Evolutionary conservation across 495 filamentous ascomycete genomes (phyloP).

Genomic region (Lasiosphaeria miniovina): DNA sequence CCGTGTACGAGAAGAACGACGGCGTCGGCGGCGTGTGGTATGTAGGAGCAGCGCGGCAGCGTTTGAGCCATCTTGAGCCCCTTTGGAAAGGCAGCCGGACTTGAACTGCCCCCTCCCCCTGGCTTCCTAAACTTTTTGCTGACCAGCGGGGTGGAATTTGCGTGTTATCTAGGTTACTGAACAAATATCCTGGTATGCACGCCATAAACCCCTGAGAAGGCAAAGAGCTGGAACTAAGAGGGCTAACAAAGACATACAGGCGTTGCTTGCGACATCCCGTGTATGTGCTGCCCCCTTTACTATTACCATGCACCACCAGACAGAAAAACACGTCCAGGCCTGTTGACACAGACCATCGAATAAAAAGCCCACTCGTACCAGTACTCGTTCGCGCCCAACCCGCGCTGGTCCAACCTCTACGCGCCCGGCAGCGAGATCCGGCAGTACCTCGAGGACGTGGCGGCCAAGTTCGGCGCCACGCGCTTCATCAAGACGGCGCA

Average conservation of each 20-base stretch:
- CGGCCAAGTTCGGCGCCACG: slow-evolving; percentile 57
- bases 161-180: slow-evolving; percentile 31
- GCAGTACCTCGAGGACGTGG: slow-evolving; percentile 56
- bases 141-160: no score
- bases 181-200: slow-evolving; percentile 41
- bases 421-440: slow-evolving; percentile 62
- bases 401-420: slow-evolving; percentile 62
- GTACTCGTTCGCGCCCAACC: slow-evolving; percentile 64
- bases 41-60: neutral
- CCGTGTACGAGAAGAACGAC: slow-evolving; percentile 44
- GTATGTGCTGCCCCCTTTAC: slow-evolving; percentile 17
- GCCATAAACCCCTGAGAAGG: neutral
- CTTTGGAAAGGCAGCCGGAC: no score
- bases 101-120: no score
- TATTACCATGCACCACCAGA: neutral
- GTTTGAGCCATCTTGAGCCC: neutral
- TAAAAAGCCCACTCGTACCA: slow-evolving; percentile 53
- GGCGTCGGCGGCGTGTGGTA: slow-evolving; percentile 44
- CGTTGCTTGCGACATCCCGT: slow-evolving; percentile 44
- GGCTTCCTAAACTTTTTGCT: no score
- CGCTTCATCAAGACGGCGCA: slow-evolving; percentile 43
- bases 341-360: neutral
- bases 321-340: neutral
- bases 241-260: slow-evolving; percentile 17
- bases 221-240: neutral